Base-by-base conservation (phyloP, 1,139 yeast species). In the Yamadazyma epiphylla region DNA sequence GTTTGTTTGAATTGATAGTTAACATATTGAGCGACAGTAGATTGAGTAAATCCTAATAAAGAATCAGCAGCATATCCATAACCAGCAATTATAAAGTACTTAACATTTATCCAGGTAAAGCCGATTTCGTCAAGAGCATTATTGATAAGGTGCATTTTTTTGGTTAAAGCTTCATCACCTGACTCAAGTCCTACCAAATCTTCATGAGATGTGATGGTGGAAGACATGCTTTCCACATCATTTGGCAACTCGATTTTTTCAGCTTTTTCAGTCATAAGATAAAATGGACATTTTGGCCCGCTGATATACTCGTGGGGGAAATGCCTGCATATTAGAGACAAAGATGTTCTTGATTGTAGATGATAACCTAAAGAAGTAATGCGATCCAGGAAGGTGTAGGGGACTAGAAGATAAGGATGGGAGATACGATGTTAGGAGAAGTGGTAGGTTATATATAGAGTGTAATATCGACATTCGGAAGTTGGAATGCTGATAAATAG, bases 121-220 rank as follows among this genome's bases (percentile, higher is more conserved):
- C 77, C 77, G 15, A 71, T 68, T 37, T 71, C 74, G 42, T 71
- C 76, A 17, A 71, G 52, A 7, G 75, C 75, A 32, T 68, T 49
- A 45, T 71, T 70, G 30, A 73, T 44, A 6, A 64, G 45, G 27
- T 45, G 49, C 54, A 67, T 60, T 39, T 67, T 67, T 26, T 46
- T 48, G 16, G 60, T 45, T n/a, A 65, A 45, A 4, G 54, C 58
- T 5, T 41, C 41, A 31, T 62, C 71, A 26, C 46, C 46, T 9
- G 39, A 49, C 22, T 43, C 56, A 9, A 48, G 42, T 7, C 38
- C 53, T 14, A 34, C 36, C 47, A 43, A 42, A 24, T 46, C 56
- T 5, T 21, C 10, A 6, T 10, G 5, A n/a, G 31, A 28, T 22
- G 15, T 20, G 3, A 20, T 16, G 7, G 12, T 15, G 5, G 31